Evolutionary conservation across 345 rosid genomes (phyloP).

Genomic region (Crucihimalaya himalaica): DNA sequence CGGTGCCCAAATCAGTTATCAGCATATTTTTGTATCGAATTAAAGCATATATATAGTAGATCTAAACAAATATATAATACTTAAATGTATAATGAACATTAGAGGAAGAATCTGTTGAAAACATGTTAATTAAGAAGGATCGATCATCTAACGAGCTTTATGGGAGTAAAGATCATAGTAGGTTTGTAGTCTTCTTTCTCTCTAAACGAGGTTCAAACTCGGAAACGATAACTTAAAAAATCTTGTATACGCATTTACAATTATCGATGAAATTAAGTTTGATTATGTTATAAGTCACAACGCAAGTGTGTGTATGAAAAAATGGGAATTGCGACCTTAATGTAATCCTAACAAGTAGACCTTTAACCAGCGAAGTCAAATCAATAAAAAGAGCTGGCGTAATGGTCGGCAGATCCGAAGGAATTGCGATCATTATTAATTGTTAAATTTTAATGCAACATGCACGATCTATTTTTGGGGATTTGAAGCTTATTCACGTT

Average conservation of each 20-base stretch:
- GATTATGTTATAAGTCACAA: background rate
- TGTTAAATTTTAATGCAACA: slow-evolving; percentile 14
- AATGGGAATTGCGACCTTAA: slow-evolving; percentile 26
- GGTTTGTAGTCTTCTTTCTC: background rate
- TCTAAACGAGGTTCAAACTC: background rate
- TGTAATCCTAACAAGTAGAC: slow-evolving; percentile 11
- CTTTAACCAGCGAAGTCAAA: slow-evolving; percentile 18
- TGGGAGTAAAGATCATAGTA: background rate
- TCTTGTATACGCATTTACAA: background rate
- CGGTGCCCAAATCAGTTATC: background rate
- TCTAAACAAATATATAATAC: background rate
- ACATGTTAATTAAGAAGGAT: background rate
- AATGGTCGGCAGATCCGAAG: slow-evolving; percentile 32
- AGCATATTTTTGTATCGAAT: background rate
- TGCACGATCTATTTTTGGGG: slow-evolving; percentile 20
- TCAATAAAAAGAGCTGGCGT: slow-evolving; percentile 9
- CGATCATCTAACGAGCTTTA: background rate
- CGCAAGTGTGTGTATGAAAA: slow-evolving; percentile 2
- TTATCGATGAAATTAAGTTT: background rate
- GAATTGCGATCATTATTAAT: slow-evolving; percentile 21
- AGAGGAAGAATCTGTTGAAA: background rate
- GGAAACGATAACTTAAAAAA: background rate
- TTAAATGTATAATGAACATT: background rate
- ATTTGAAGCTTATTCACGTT: slow-evolving; percentile 14
- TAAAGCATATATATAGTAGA: background rate